A percentile compares a stretch with the other conserved stretches of the same genome.
These are phyloP conservation scores for Haematococcus lacustris DNA, from an alignment of 139 green algal species.

Conservation along the genomic window DNA sequence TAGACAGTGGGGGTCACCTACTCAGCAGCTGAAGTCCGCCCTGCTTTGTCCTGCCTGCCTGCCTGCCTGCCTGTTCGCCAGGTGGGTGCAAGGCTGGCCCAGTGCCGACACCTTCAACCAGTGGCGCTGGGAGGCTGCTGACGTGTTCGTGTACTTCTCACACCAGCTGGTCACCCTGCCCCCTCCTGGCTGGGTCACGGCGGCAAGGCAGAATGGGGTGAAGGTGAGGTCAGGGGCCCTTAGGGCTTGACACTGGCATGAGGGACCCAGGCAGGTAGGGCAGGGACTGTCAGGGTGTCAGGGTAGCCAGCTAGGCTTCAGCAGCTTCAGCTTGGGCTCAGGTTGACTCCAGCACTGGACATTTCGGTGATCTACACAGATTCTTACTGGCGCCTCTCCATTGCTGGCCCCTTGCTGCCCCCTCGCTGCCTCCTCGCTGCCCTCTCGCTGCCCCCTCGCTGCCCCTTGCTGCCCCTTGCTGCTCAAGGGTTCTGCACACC, in stretches of 20 bases:
- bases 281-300: neutral
- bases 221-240: conserved; percentile 17
- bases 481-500: neutral
- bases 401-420: neutral
- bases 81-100: neutral
- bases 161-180: conserved; percentile 71
- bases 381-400: neutral
- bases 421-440: neutral
- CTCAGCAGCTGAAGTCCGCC: neutral
- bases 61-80: neutral
- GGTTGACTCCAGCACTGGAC: too few species aligned
- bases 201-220: conserved; percentile 63
- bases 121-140: conserved; percentile 55
- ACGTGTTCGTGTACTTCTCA: conserved; percentile 80
- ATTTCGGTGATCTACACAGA: neutral
- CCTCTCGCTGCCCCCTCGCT: neutral
- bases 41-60: too few species aligned
- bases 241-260: neutral
- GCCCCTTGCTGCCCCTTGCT: neutral
- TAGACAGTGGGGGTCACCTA: neutral
- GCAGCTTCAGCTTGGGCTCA: too few species aligned
- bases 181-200: conserved; percentile 60
- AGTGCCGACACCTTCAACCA: conserved; percentile 5
- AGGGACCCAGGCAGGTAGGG: neutral
- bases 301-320: too few species aligned